These are phyloP conservation scores for Ocimum tenuiflorum DNA, from an alignment of 257 asterid species.

Conservation along the genomic window DNA sequence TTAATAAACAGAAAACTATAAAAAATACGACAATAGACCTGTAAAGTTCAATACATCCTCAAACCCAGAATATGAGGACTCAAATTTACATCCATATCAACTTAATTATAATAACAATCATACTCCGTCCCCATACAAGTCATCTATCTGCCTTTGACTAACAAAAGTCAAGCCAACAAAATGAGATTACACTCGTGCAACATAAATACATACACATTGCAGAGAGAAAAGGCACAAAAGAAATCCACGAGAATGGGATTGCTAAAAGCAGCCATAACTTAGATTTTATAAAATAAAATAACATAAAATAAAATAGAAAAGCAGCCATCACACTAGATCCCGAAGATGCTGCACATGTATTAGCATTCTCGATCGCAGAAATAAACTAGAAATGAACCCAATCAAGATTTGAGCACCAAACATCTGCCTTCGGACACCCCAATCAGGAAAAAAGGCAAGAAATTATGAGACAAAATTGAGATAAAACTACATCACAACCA, in stretches of 20 bases:
- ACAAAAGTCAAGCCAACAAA: background rate
- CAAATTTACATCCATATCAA: background rate
- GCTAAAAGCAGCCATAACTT: slow-evolving; percentile 6
- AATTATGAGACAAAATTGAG: background rate
- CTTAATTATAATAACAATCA: background rate
- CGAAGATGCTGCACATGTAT: slow-evolving; percentile 2
- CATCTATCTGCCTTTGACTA: background rate
- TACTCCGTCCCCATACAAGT: background rate
- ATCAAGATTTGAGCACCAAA: background rate
- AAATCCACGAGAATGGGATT: background rate
- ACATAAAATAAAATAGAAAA: no score
- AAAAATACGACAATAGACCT: background rate
- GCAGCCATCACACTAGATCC: background rate
- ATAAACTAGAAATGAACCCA: background rate
- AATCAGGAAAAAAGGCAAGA: background rate
- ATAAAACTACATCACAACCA: background rate
- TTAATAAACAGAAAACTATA: background rate
- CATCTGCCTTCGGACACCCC: background rate
- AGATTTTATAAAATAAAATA: no score
- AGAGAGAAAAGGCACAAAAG: background rate
- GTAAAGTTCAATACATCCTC: background rate
- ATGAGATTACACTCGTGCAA: background rate
- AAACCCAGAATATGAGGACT: background rate
- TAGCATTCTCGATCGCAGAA: background rate
- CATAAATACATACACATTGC: background rate